phyloP scores from a whole-genome alignment of 371 early-diverging fungal genomes.

The Phascolomyces articulosus region DNA sequence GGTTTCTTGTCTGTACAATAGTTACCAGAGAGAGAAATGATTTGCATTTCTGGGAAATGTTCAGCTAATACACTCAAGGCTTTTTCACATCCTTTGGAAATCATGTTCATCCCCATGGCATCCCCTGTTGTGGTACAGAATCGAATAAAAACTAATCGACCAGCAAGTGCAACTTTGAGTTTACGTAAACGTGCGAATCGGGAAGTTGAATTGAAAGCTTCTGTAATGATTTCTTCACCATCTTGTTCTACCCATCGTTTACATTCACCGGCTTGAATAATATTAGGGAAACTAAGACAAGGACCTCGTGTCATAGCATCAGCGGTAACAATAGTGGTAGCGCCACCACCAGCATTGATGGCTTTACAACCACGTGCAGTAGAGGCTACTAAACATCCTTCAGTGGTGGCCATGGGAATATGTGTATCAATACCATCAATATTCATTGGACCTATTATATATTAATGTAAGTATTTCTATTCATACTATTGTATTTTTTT shows the following conservation, averaged over 20 bases:
- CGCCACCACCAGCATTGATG: slow-evolving; percentile 89
- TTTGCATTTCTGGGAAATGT: slow-evolving; percentile 74
- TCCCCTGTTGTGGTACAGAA: slow-evolving; percentile 94
- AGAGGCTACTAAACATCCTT: slow-evolving; percentile 93
- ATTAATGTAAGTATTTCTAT: too few species aligned
- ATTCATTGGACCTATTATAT: slow-evolving; percentile 62
- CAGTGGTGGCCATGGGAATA: slow-evolving; percentile 97
- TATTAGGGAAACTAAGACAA: slow-evolving; percentile 81
- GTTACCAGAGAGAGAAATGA: slow-evolving; percentile 90
- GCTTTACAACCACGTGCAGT: slow-evolving; percentile 96
- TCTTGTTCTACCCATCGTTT: slow-evolving; percentile 79
- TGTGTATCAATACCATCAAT: slow-evolving; percentile 81
- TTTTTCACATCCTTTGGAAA: slow-evolving; percentile 93
- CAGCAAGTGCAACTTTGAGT: slow-evolving; percentile 88
- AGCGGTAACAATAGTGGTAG: slow-evolving; percentile 77
- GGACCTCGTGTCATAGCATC: slow-evolving; percentile 97
- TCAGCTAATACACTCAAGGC: slow-evolving; percentile 64
- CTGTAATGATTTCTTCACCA: slow-evolving; percentile 69
- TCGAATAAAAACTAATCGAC: slow-evolving; percentile 80
- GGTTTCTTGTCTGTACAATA: slow-evolving; percentile 98
- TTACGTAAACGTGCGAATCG: slow-evolving; percentile 85
- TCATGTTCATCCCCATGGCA: slow-evolving; percentile 99
- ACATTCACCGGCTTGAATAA: slow-evolving; percentile 69
- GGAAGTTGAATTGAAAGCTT: slow-evolving; percentile 86
- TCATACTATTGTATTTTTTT: too few species aligned